Evolutionary conservation across 2,329 filamentous ascomycete species (phyloP).

Genomic region (Ploettnerulaceae sp.): DNA sequence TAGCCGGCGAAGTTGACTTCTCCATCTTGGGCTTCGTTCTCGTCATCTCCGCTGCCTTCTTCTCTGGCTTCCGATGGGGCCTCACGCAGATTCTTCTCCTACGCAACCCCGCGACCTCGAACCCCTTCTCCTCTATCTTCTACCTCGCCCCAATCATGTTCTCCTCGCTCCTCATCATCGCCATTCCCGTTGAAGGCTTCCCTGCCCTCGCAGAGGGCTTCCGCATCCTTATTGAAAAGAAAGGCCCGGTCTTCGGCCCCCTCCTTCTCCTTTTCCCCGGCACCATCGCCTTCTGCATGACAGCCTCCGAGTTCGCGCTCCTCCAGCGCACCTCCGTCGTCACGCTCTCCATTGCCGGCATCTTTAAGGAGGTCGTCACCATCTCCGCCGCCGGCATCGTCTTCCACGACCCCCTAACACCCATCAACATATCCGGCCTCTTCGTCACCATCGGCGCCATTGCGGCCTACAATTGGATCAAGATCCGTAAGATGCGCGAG

Average conservation of each 20-base stretch:
- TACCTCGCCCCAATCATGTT: constrained; percentile 99
- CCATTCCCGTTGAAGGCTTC: constrained; percentile 81
- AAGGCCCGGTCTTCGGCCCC: constrained; percentile 62
- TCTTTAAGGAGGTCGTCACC: constrained; percentile 98
- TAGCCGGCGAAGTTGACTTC: constrained; percentile 90
- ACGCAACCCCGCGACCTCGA: constrained; percentile 88
- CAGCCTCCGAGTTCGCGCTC: constrained; percentile 89
- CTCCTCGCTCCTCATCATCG: constrained; percentile 69
- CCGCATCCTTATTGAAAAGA: constrained; percentile 55
- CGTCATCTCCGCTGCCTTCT: constrained; percentile 89
- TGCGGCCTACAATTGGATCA: constrained; percentile 87
- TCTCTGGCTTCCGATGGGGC: constrained; percentile 96
- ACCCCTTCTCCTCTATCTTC: constrained; percentile 95
- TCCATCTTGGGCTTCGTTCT: constrained; percentile 81
- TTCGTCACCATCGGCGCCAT: constrained; percentile 87
- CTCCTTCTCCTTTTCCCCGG: constrained; percentile 84
- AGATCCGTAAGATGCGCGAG: constrained; percentile 80
- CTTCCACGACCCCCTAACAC: constrained; percentile 82
- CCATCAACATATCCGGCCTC: constrained; percentile 81
- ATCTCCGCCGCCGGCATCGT: constrained; percentile 83
- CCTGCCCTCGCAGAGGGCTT: constrained; percentile 62
- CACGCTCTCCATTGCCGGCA: constrained; percentile 91
- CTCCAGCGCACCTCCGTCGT: constrained; percentile 94
- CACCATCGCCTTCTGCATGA: constrained; percentile 91
- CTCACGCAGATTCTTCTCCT: constrained; percentile 95